phyloP scores from a whole-genome alignment of 2,329 filamentous ascomycete genomes.

The Trichoderma koningii region DNA sequence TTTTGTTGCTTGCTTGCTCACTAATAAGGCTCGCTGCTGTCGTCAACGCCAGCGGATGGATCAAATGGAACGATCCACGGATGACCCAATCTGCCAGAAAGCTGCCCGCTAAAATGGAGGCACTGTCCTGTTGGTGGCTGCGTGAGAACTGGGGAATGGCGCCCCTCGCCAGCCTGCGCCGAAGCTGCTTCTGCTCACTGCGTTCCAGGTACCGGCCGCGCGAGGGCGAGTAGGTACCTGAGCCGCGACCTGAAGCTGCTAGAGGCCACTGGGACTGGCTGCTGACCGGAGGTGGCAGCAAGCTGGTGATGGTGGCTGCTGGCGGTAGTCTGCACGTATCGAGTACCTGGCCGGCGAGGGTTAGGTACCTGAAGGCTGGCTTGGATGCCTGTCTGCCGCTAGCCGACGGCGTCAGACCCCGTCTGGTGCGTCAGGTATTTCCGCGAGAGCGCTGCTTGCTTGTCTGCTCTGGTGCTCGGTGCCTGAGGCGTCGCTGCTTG shows the following conservation, averaged over 20 bases:
- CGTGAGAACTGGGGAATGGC: conserved; percentile 1
- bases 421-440: background rate
- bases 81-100: too few species aligned
- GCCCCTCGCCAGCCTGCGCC: background rate
- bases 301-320: background rate
- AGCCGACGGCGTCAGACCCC: background rate
- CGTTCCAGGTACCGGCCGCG: conserved; percentile 15
- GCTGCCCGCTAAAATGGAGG: background rate
- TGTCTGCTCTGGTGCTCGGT: background rate
- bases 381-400: background rate
- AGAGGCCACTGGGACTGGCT: too few species aligned
- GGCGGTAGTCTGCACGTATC: background rate
- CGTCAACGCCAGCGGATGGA: too few species aligned
- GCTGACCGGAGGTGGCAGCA: too few species aligned
- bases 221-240: conserved; percentile 12
- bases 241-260: background rate
- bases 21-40: background rate
- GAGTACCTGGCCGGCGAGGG: background rate
- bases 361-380: background rate
- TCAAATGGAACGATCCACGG: conserved; percentile 5
- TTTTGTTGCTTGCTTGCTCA: too few species aligned
- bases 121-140: background rate
- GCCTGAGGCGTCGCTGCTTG: conserved; percentile 21
- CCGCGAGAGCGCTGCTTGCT: too few species aligned
- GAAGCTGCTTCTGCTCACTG: background rate